These are phyloP conservation scores for Alnus glutinosa DNA, from an alignment of 306 rosid genomes.

Conservation along the genomic window DNA sequence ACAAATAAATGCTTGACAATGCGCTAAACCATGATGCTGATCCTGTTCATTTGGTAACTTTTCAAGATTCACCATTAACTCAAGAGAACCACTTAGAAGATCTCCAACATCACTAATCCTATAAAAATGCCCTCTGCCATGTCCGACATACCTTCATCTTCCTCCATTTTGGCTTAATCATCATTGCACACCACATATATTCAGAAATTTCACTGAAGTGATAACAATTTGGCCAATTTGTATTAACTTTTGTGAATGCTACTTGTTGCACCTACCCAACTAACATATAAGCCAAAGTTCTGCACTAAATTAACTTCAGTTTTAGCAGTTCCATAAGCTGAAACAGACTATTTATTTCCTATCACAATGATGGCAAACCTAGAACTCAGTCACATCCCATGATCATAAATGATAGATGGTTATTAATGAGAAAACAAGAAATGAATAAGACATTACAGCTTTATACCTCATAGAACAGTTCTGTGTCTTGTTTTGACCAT, in stretches of 20 bases:
- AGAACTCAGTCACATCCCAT: neutral
- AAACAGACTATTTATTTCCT: neutral
- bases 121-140: neutral
- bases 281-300: neutral
- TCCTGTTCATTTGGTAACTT: neutral
- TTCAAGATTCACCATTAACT: neutral
- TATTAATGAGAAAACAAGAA: neutral
- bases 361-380: neutral
- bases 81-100: neutral
- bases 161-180: neutral
- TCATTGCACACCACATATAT: neutral
- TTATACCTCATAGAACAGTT: slow-evolving; percentile 73
- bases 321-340: neutral
- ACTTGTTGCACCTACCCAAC: neutral
- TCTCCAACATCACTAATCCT: neutral
- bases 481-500: slow-evolving; percentile 85
- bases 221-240: neutral
- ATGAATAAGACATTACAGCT: neutral
- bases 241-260: neutral
- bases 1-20: neutral
- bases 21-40: neutral
- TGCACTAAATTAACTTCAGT: neutral
- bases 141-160: neutral
- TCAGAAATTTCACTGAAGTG: neutral
- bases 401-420: neutral